Evolutionary conservation across 2,329 filamentous ascomycete genomes (phyloP), one percentile per base, ranked within the genome.

Genomic region (Pseudocercospora macadamiae): DNA sequence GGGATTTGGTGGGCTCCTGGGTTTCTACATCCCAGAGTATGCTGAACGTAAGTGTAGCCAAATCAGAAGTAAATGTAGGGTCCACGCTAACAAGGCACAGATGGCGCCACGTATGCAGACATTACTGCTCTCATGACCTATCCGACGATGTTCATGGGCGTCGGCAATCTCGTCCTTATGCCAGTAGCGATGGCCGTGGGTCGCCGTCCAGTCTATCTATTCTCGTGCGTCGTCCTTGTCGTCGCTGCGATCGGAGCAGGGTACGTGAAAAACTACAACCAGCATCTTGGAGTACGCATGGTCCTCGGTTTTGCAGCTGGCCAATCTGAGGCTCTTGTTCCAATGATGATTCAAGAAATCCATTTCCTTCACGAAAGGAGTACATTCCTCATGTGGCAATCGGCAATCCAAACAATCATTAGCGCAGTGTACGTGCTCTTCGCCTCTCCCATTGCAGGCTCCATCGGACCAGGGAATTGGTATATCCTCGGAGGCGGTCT

Each of bases 301-400:
- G 47, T 74, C 5, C 55, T 72, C 7, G 66, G 67, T n/a, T 57
- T 75, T 51, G 72, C 72, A 0, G 71, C 66, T 34, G 57, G 65
- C 51, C 56, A 71, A 63, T 60, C 53, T 64, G 61, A 69, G 21
- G 59, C 67, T 2, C 44, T 68, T 0, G 65, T 68, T 12, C 67
- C 66, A 3, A 67, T 69, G 64, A 68, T 67, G 61, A 64, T 60
- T 28, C 67, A 78, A 64, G 75, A 77, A 54, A 70, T 79, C 9
- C 77, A 77, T 62, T 80, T 80, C 58, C 64, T 80, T 0, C 78
- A 80, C 64, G 77, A 80, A 63, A 68, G 77, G 3, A 75, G 75
- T 37, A 77, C 67, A 5, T 70, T 62, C 30, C 64, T 77, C 14
- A 79, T 78, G 75, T 72, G 75, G 55, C 77, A 79, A 53, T 73